Percentiles rank a stretch among this genome's conserved stretches.
These are phyloP conservation scores for Cryptococcus hybrid DNA, from an alignment of 1,284 basidiomycete genomes.

Conservation along the genomic window DNA sequence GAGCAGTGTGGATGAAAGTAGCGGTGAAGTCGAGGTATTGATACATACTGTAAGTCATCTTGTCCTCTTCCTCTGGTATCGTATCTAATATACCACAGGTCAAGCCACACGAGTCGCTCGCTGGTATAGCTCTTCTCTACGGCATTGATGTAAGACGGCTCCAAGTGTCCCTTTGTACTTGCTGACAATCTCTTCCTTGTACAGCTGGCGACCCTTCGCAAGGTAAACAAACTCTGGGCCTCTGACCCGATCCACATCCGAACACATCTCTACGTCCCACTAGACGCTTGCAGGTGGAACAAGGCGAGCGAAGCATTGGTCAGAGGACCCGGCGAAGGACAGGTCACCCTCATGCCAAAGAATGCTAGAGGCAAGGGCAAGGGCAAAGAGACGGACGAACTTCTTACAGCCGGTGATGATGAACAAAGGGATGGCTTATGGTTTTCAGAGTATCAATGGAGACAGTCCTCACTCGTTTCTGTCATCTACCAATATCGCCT, in stretches of 20 bases:
- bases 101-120: constrained; percentile 68
- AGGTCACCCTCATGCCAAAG: constrained; percentile 41
- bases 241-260: constrained; percentile 85
- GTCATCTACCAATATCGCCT: constrained; percentile 21
- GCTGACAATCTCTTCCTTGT: neutral
- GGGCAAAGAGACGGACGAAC: constrained; percentile 6
- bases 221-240: constrained; percentile 85
- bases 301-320: constrained; percentile 39
- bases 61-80: neutral
- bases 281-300: constrained; percentile 50
- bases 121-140: constrained; percentile 81
- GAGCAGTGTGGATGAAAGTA: constrained; percentile 13
- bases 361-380: constrained; percentile 18
- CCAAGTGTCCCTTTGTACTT: neutral
- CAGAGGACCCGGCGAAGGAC: constrained; percentile 42
- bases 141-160: constrained; percentile 64
- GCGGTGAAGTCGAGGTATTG: constrained; percentile 48
- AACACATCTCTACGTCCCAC: constrained; percentile 73
- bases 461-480: constrained; percentile 14
- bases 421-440: neutral
- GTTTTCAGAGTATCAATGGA: neutral
- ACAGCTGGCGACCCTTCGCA: constrained; percentile 66
- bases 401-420: constrained; percentile 3
- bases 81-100: constrained; percentile 39
- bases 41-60: constrained; percentile 47